phyloP scores from a whole-genome alignment of 2,329 filamentous ascomycete species.

The Cytospora mali region DNA sequence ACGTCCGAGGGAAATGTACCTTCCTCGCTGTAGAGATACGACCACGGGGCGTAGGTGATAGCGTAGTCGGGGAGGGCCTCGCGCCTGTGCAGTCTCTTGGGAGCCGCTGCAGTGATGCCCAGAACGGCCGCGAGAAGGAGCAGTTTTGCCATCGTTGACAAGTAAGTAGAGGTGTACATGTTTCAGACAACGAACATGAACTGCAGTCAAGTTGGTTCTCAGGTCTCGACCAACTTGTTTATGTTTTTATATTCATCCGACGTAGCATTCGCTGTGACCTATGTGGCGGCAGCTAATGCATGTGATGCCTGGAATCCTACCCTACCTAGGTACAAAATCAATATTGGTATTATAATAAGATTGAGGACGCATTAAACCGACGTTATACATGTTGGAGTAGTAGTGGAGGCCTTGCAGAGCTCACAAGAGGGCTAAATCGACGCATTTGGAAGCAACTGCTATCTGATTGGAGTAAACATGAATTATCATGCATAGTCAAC shows the following conservation, averaged over 20 bases:
- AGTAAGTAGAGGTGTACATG: neutral
- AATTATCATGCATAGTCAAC: neutral
- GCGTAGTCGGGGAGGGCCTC: conserved; percentile 30
- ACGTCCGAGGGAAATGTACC: conserved; percentile 31
- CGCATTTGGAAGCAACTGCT: neutral
- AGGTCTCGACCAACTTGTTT: no score
- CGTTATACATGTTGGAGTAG: neutral
- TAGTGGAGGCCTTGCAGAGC: neutral
- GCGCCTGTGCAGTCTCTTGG: conserved; percentile 8
- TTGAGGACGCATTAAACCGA: neutral
- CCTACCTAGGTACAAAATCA: neutral
- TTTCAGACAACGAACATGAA: neutral
- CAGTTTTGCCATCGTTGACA: neutral
- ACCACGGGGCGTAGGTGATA: conserved; percentile 29
- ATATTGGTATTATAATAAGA: neutral
- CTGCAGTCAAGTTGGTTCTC: neutral
- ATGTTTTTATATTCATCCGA: neutral
- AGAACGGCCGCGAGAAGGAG: neutral
- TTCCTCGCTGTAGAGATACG: conserved; percentile 31
- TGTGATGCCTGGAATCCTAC: neutral
- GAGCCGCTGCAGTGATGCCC: conserved; percentile 5
- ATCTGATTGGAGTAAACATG: neutral
- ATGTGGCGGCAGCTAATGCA: neutral
- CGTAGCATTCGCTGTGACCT: neutral
- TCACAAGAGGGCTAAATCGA: neutral